Evolutionary conservation across 768 basidiomycete genomes (phyloP).

Genomic region (Podaxis pistillaris): DNA sequence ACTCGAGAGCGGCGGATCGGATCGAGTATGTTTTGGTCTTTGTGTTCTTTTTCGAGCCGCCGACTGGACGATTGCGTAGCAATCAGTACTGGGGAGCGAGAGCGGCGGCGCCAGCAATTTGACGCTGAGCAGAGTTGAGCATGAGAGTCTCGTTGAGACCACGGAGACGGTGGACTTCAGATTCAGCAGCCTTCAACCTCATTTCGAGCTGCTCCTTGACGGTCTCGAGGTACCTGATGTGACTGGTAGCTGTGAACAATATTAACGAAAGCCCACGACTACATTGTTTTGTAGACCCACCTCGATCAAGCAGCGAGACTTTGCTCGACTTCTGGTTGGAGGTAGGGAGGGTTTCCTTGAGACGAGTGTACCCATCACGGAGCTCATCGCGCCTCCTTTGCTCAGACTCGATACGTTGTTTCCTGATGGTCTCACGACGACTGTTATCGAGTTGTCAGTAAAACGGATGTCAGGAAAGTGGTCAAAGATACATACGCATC

Average conservation of each 20-base stretch:
- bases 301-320: slow-evolving; percentile 84
- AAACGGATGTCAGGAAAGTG: background rate
- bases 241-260: slow-evolving; percentile 62
- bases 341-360: slow-evolving; percentile 87
- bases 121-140: slow-evolving; percentile 74
- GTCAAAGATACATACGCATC: slow-evolving; percentile 37
- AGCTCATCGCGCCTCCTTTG: slow-evolving; percentile 91
- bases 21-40: slow-evolving; percentile 28
- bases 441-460: slow-evolving; percentile 25
- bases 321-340: slow-evolving; percentile 94
- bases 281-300: slow-evolving; percentile 35
- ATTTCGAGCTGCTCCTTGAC: slow-evolving; percentile 73
- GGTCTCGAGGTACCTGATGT: slow-evolving; percentile 85
- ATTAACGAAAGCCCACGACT: slow-evolving; percentile 8
- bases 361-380: slow-evolving; percentile 84
- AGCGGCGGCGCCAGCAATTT: slow-evolving; percentile 57
- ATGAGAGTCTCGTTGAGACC: slow-evolving; percentile 88
- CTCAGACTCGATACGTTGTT: slow-evolving; percentile 92
- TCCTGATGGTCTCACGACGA: slow-evolving; percentile 87
- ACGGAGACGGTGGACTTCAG: slow-evolving; percentile 78
- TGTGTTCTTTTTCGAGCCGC: slow-evolving; percentile 24
- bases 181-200: slow-evolving; percentile 74
- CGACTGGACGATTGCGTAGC: slow-evolving; percentile 29
- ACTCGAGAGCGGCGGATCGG: slow-evolving; percentile 31
- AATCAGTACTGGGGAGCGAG: slow-evolving; percentile 49